Percentiles rank a stretch among this genome's conserved stretches.
Evolutionary conservation across 129 eudicot species (phyloP).

Genomic region (carrot (Daucus carota)): DH1_v3.0 NC_030382.2:48366001-48366500

Average conservation of each 20-base stretch:
- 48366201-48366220: not conserved
- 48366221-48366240: not conserved
- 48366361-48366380: not conserved
- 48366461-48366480: slow-evolving; percentile 4
- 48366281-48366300: not conserved
- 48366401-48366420: not conserved
- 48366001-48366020: slow-evolving; percentile 70
- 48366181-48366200: not conserved
- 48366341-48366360: not conserved
- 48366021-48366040: slow-evolving; percentile 31
- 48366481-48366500: not conserved
- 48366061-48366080: slow-evolving; percentile 52
- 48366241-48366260: slow-evolving; percentile 6
- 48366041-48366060: slow-evolving; percentile 47
- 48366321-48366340: not conserved
- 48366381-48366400: not conserved
- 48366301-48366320: not conserved
- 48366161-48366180: not conserved
- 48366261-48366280: not conserved
- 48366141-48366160: slow-evolving; percentile 14
- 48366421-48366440: not conserved
- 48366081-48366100: slow-evolving; percentile 40
- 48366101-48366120: slow-evolving; percentile 27
- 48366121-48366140: slow-evolving; percentile 27
- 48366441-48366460: not conserved